Conservation (phyloP, 129 eudicot species). For the Escallonia rubra region DNA sequence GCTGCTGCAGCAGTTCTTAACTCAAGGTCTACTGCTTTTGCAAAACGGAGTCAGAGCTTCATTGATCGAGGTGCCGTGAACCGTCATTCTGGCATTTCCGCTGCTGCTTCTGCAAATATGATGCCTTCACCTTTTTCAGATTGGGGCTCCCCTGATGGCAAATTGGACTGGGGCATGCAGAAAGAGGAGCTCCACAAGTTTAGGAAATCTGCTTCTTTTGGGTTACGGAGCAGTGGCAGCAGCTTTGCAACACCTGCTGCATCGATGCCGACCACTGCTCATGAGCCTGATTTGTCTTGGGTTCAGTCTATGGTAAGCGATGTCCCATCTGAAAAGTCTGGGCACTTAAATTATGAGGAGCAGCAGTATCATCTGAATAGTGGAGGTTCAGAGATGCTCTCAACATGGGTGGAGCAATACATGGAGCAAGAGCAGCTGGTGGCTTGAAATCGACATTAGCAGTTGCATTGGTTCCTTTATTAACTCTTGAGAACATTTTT, state of each 20-base stretch:
- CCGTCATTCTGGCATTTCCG: constrained; percentile 45
- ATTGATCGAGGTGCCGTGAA: constrained; percentile 52
- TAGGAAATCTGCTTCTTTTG: constrained; percentile 80
- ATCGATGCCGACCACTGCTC: not conserved
- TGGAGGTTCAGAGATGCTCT: constrained; percentile 28
- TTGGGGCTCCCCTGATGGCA: constrained; percentile 89
- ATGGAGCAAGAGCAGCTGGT: constrained; percentile 61
- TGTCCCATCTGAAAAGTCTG: constrained; percentile 10
- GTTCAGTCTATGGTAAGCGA: constrained; percentile 24
- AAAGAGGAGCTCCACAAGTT: constrained; percentile 70
- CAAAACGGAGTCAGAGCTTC: constrained; percentile 78
- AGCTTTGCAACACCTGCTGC: constrained; percentile 20
- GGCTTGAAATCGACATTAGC: constrained; percentile 19
- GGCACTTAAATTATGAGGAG: constrained; percentile 26
- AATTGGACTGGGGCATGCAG: constrained; percentile 70
- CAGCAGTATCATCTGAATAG: constrained; percentile 24
- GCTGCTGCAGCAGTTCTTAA: constrained; percentile 16
- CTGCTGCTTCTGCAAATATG: constrained; percentile 16
- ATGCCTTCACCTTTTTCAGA: constrained; percentile 45
- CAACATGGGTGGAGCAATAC: constrained; percentile 64
- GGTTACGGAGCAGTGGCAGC: constrained; percentile 30
- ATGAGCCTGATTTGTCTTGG: constrained; percentile 33
- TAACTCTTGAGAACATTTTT: constrained; percentile 22
- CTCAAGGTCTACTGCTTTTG: constrained; percentile 59
- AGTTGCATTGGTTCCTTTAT: constrained; percentile 11